Percentiles rank a stretch among this genome's conserved stretches.
Conservation (phyloP, 1,284 basidiomycete genomes). For the Tetrapyrgos nigripes region DNA sequence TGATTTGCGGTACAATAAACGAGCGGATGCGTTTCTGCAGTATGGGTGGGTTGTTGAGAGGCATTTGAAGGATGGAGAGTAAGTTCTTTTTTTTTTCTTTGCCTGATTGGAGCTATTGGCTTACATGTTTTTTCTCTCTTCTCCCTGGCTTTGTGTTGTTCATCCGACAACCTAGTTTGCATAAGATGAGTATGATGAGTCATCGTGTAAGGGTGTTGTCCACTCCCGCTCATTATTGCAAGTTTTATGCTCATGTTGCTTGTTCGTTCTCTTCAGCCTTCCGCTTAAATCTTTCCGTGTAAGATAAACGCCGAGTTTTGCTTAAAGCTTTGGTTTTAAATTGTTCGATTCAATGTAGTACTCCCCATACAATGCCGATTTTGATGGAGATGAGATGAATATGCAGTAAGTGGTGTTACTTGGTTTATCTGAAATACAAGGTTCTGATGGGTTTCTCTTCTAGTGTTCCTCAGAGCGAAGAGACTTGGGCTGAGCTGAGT, state of each 20-base stretch:
- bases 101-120: neutral
- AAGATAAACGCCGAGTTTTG: slow-evolving; percentile 43
- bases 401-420: slow-evolving; percentile 80
- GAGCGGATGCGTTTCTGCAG: slow-evolving; percentile 97
- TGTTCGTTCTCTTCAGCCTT: slow-evolving; percentile 64
- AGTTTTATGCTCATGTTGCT: slow-evolving; percentile 12
- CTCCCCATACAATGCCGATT: slow-evolving; percentile 97
- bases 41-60: slow-evolving; percentile 99
- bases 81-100: slow-evolving; percentile 43
- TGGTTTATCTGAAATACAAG: slow-evolving; percentile 4
- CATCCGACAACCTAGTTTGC: slow-evolving; percentile 97
- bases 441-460: slow-evolving; percentile 14
- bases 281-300: slow-evolving; percentile 96
- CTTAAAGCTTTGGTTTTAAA: slow-evolving; percentile 18
- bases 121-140: slow-evolving; percentile 40
- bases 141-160: slow-evolving; percentile 86
- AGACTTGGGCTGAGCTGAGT: slow-evolving; percentile 97
- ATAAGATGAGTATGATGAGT: slow-evolving; percentile 99
- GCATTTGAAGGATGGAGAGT: slow-evolving; percentile 98
- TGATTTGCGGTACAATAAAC: slow-evolving; percentile 96
- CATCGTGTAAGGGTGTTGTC: slow-evolving; percentile 98
- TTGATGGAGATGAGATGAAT: slow-evolving; percentile 99
- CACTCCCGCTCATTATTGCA: neutral
- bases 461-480: slow-evolving; percentile 97
- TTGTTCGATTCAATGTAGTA: slow-evolving; percentile 45